phyloP scores from a whole-genome alignment of 805 yeast genomes.

The Yarrowia phangngaensis region DNA sequence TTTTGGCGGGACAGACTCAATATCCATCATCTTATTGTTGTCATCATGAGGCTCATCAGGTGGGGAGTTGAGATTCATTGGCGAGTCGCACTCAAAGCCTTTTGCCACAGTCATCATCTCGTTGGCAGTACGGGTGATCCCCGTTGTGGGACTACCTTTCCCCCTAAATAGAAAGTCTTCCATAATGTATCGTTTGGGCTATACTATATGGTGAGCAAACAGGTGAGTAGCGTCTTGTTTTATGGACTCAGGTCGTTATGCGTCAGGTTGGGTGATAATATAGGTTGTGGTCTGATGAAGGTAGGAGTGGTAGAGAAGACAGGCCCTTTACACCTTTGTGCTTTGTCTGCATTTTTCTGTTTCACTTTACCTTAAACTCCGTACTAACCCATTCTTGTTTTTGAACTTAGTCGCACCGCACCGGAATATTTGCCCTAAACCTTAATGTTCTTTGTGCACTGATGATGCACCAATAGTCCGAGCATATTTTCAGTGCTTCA shows the following conservation, averaged over 20 bases:
- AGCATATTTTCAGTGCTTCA: too few relatives aligned
- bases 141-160: constrained; percentile 9
- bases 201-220: too few relatives aligned
- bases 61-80: constrained; percentile 25
- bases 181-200: too few relatives aligned
- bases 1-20: constrained; percentile 1
- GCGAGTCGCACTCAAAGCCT: constrained; percentile 25
- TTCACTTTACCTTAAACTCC: constrained; percentile 17
- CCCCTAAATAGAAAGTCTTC: constrained; percentile 23
- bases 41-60: constrained; percentile 15
- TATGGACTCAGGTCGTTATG: too few relatives aligned
- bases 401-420: constrained; percentile 5
- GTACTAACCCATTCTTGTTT: not conserved
- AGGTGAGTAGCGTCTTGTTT: too few relatives aligned
- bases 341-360: constrained; percentile 10
- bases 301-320: constrained; percentile 6
- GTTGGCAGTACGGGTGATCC: constrained; percentile 13
- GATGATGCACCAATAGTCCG: too few relatives aligned
- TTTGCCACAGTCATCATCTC: constrained; percentile 20
- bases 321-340: too few relatives aligned
- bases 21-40: constrained; percentile 1
- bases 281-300: too few relatives aligned
- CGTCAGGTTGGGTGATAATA: too few relatives aligned
- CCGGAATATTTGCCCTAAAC: constrained; percentile 15
- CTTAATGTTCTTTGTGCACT: too few relatives aligned